These are phyloP conservation scores for Mycena galopus DNA, from an alignment of 768 basidiomycete genomes.

Conservation along the genomic window DNA sequence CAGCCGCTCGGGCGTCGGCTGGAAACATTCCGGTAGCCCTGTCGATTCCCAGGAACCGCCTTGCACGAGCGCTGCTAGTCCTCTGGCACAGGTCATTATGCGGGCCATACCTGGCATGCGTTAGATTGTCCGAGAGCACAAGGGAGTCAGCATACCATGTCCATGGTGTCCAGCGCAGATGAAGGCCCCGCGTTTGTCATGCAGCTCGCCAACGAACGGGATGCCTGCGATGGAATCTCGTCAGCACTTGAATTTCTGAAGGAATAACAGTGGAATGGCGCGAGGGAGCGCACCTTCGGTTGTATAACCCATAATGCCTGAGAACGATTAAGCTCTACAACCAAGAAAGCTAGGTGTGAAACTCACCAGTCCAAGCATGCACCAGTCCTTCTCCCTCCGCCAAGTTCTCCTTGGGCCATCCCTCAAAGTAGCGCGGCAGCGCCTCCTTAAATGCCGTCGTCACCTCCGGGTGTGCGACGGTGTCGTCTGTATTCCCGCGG, in stretches of 20 bases:
- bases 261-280: background rate
- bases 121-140: background rate
- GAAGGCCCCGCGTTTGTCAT: conserved; percentile 36
- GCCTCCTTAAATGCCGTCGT: conserved; percentile 40
- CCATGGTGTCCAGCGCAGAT: conserved; percentile 43
- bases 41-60: conserved; percentile 44
- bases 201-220: conserved; percentile 46
- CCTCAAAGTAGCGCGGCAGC: conserved; percentile 41
- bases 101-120: conserved; percentile 39
- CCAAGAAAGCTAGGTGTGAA: background rate
- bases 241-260: background rate
- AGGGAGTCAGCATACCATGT: conserved; percentile 39
- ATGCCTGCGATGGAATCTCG: conserved; percentile 17
- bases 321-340: background rate
- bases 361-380: conserved; percentile 33
- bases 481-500: conserved; percentile 40
- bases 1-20: conserved; percentile 42
- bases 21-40: conserved; percentile 47
- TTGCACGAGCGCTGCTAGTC: conserved; percentile 42
- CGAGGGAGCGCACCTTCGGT: conserved; percentile 18
- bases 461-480: conserved; percentile 36
- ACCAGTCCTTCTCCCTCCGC: conserved; percentile 40
- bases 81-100: conserved; percentile 40
- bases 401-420: conserved; percentile 35
- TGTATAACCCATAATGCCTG: conserved; percentile 44